phyloP scores from a whole-genome alignment of 192 early-diverging fungal species.

The Mortierella claussenii region DNA sequence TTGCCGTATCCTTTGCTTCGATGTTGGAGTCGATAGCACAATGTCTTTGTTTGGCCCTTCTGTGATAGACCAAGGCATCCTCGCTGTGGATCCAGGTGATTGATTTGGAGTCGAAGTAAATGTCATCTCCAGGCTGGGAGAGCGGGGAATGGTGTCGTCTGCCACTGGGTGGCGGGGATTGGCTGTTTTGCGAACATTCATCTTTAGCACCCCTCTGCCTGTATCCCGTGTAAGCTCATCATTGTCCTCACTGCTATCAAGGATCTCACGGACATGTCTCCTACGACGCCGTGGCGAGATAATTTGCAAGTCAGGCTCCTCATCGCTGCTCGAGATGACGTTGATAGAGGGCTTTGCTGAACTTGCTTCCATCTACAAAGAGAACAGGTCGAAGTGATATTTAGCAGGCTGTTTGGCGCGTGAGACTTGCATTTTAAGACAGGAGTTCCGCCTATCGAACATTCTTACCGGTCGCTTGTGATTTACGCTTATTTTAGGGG shows the following conservation, averaged over 20 bases:
- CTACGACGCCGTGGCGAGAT: background rate
- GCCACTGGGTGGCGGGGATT: constrained; percentile 8
- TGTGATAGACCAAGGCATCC: constrained; percentile 39
- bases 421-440: background rate
- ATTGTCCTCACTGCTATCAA: constrained; percentile 24
- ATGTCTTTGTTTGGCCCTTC: constrained; percentile 39
- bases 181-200: background rate
- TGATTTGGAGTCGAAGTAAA: background rate
- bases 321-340: constrained; percentile 31
- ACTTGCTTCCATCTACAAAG: too few relatives aligned
- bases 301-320: constrained; percentile 7
- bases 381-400: too few relatives aligned
- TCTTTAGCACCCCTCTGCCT: background rate
- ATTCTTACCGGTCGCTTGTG: background rate
- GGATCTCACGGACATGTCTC: background rate
- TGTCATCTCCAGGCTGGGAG: background rate
- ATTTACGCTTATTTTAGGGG: too few relatives aligned
- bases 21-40: constrained; percentile 38
- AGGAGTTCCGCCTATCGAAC: background rate
- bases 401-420: too few relatives aligned
- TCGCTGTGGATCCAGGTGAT: background rate
- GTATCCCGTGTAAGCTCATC: constrained; percentile 25
- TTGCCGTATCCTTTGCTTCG: constrained; percentile 29
- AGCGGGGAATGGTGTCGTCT: constrained; percentile 22
- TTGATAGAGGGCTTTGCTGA: constrained; percentile 13